Base-by-base conservation (phyloP, 352 stramenopile genomes). In the Phytophthora sansomeana region DNA sequence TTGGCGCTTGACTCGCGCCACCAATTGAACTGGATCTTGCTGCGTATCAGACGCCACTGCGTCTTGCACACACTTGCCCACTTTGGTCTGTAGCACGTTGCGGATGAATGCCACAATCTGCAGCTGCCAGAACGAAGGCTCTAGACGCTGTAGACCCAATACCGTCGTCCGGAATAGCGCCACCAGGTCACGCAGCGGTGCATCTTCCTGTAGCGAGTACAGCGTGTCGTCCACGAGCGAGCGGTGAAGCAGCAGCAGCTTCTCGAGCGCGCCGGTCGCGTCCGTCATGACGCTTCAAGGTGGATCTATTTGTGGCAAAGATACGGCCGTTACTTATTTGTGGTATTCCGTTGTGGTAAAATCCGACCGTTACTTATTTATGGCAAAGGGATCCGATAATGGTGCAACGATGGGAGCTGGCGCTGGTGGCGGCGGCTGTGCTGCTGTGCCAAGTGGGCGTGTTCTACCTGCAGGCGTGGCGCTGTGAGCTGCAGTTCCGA, bases 391-490 rank as follows among this genome's bases (percentile, higher is more conserved):
- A 24, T 24, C 21, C 21, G 21, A 63, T 30, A 52, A 76, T 75
- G 39, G 42, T 43, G 47, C 47, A 58, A 17, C 42, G 48, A 16
- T 68, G 54, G 43, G 43, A 75, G 32, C 35, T 88, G 10, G 47
- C 19, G 14, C 39, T 72, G 16, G 53, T 81, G 13, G 62, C 50
- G 8, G 50, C 42, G 16, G 76, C 55, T 29, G 43, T 80, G 36
- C 47, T 81, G 16, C 58, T 82, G 29, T 80, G 76, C 17, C 81
- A 92, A 41, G 39, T 75, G 38, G 83, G 81, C 5, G 33, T 87
- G n/a, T 92, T 87, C 70, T 89, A 90, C 61, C 54, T 92, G 16
- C 72, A 83, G 35, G 72, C 80, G n/a, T 66, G 70, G 52, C 73
- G 62, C 46, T 81, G 77, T 44, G 35, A 86, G 29, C 50, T 70